These are phyloP conservation scores for Pogostemon cablin DNA, from an alignment of 257 asterid species.

Conservation along the genomic window DNA sequence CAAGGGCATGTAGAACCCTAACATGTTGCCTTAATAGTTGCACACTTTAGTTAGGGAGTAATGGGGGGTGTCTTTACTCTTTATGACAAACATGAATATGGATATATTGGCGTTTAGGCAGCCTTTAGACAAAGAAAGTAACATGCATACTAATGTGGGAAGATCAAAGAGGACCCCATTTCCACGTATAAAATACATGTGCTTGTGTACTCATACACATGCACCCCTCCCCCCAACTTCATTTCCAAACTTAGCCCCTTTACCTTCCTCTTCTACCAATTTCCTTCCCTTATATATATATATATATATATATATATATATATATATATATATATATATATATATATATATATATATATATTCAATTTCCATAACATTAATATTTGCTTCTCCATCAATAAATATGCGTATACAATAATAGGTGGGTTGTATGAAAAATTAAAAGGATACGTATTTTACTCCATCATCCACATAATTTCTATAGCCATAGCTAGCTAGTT, in stretches of 20 bases:
- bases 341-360: too few species aligned
- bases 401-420: too few species aligned
- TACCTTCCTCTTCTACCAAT: slow-evolving; percentile 21
- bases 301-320: too few species aligned
- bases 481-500: too few species aligned
- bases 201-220: slow-evolving; percentile 42
- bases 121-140: slow-evolving; percentile 33
- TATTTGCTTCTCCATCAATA: too few species aligned
- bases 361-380: too few species aligned
- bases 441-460: too few species aligned
- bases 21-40: slow-evolving; percentile 3
- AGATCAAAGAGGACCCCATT: slow-evolving; percentile 32
- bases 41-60: slow-evolving; percentile 17
- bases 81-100: slow-evolving; percentile 7
- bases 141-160: slow-evolving; percentile 28
- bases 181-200: slow-evolving; percentile 47
- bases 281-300: too few species aligned
- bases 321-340: too few species aligned
- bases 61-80: neutral
- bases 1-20: neutral
- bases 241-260: slow-evolving; percentile 36
- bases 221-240: slow-evolving; percentile 37
- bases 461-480: too few species aligned
- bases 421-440: too few species aligned
- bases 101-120: slow-evolving; percentile 35